Base-by-base conservation (phyloP, 306 rosid genomes). In the Crotalaria pallida region DNA sequence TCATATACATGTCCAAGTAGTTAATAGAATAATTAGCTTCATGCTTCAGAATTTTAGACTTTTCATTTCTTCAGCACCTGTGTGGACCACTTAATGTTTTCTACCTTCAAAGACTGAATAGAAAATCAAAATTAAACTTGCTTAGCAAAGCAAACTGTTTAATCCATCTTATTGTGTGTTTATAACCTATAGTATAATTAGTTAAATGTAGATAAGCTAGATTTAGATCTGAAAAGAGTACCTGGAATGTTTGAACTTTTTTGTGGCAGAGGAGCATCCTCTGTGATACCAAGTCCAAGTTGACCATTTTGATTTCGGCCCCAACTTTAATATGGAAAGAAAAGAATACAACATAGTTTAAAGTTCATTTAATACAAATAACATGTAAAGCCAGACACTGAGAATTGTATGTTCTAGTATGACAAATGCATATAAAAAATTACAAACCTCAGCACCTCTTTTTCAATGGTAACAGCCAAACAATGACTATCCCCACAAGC, bases 401-500 rank as follows among this genome's bases (percentile, higher is more conserved):
- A 24, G 8, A 33, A 31, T 17, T n/a, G n/a, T n/a, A n/a, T 61
- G 5, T 19, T 21, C 40, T 1, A 15, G 45, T 41, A 64, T 56
- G 56, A 41, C 10, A 23, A 16, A 3, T 41, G 29, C 16, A 38
- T 18, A 27, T 11, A n/a, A 33, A 47, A 57, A 74, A 72, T 53
- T 44, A 78, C 91, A 59, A 48, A 93, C 98, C 98, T 85, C 72
- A 84, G 86, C 80, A 88, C 94, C 86, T 85, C 82, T 73, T 83
- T 83, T 62, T 93, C 92, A 80, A 70, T 76, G 41, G 98, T 93
- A 55, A 93, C 92, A 27, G 96, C 97, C 87, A 93, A 82, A 80
- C 98, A 93, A 63, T 93, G 98, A 79, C 94, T 85, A 68, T 93
- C 98, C 26, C 98, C 98, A 67, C 98, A 90, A 63, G 97, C 90